Base-by-base conservation (phyloP, 2,329 filamentous ascomycete species). In the Fusarium anthophilum region DNA sequence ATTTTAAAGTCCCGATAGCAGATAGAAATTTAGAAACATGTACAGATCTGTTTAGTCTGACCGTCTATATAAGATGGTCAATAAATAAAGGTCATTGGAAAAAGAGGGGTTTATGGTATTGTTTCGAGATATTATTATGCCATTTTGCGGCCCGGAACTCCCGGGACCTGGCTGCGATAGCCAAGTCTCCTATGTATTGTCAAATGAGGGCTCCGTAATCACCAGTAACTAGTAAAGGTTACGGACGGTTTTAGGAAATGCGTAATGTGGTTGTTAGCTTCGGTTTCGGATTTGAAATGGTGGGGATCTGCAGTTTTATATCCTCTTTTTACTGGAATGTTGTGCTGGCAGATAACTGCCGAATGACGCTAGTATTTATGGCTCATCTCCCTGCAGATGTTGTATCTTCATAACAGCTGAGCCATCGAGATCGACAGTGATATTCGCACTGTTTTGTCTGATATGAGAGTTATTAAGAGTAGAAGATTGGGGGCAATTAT, bases 361-460 rank as follows among this genome's bases (percentile, higher is more conserved):
- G 15, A 24, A 44, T 18, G n/a, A 9, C 6, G 13, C 13, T 43
- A 43, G 10, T 8, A 1, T 35, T 15, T 35, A 1, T 35, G 0
- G 32, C 0, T 15, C 14, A 0, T 1, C 14, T 35, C 32, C 32
- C 32, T 3, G 32, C 14, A 35, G 14, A 35, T 35, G 3, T 0
- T 15, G 14, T 35, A 1, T 8, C 7, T 15, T 1, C 14, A 8
- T 8, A 35, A 35, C 1, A 35, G 14, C 32, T 35, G 0, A 35
- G 0, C 3, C 14, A 35, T 35, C 32, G 14, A 35, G 14, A 35
- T 35, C 1, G 6, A 35, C 14, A 15, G 14, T 35, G 0, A 35
- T 1, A 15, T 35, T 35, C 2, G 14, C 32, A 35, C 32, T 1
- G 32, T 8, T 3, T 3, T 35, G 0, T 15, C 1, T 0, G 0